These are phyloP conservation scores for Thymus quinquecostatus DNA, from an alignment of 257 asterid genomes.

Conservation along the genomic window DNA sequence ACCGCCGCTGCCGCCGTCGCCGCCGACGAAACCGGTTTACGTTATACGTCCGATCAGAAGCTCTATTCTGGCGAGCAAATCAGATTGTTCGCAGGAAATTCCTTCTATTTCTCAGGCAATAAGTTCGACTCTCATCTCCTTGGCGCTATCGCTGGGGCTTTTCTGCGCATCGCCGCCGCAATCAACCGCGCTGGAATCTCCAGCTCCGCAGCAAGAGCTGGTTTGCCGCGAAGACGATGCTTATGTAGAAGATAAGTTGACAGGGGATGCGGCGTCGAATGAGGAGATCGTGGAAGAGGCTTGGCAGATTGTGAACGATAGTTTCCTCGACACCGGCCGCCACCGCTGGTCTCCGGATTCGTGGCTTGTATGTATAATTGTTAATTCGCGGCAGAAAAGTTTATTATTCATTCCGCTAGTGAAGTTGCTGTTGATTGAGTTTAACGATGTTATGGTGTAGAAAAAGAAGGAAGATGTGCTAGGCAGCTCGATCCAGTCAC, in stretches of 20 bases:
- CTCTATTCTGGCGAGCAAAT: not conserved
- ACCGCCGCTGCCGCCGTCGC: constrained; percentile 28
- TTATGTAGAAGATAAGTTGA: constrained; percentile 34
- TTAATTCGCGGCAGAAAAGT: constrained; percentile 1
- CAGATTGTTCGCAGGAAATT: constrained; percentile 23
- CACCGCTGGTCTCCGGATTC: constrained; percentile 75
- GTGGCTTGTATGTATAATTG: constrained; percentile 63
- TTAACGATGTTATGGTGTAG: constrained; percentile 40
- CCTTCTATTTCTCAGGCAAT: constrained; percentile 36
- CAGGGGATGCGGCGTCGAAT: constrained; percentile 54
- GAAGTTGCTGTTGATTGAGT: constrained; percentile 14
- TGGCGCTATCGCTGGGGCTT: constrained; percentile 65
- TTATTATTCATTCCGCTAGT: not conserved
- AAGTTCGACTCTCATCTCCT: constrained; percentile 51
- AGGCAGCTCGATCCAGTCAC: constrained; percentile 65
- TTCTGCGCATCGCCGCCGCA: constrained; percentile 51
- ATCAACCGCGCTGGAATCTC: constrained; percentile 41
- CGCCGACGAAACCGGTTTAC: constrained; percentile 17
- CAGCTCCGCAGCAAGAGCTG: constrained; percentile 36
- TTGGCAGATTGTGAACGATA: constrained; percentile 90
- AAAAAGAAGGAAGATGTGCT: constrained; percentile 75
- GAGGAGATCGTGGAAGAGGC: constrained; percentile 90
- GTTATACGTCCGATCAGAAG: constrained; percentile 3
- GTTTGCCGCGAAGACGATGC: constrained; percentile 62
- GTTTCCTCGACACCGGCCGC: constrained; percentile 69